phyloP scores from a whole-genome alignment of 2,329 filamentous ascomycete genomes.

The Fusarium domesticum region DNA sequence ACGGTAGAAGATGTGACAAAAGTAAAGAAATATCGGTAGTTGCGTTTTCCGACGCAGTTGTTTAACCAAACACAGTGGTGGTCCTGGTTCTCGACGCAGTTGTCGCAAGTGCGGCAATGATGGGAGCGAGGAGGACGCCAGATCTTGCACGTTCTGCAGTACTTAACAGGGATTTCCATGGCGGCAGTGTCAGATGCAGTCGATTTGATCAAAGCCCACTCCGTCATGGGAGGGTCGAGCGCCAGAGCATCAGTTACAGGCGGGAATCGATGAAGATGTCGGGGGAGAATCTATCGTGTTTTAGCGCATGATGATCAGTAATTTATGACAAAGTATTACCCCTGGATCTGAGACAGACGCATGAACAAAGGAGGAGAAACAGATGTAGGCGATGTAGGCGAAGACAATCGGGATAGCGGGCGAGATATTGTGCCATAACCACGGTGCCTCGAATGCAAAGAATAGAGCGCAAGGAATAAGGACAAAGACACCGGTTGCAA shows the following conservation, averaged over 20 bases:
- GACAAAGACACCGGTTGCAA: conserved; percentile 79
- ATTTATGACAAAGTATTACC: conserved; percentile 52
- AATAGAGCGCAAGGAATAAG: conserved; percentile 77
- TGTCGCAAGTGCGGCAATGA: conserved; percentile 95
- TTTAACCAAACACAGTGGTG: conserved; percentile 99
- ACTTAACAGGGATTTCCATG: conserved; percentile 98
- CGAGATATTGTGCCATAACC: conserved; percentile 81
- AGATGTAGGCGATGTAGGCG: conserved; percentile 87
- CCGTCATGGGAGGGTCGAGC: conserved; percentile 80
- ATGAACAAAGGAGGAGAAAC: conserved; percentile 89
- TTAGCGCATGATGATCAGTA: conserved; percentile 10
- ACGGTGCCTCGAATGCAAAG: conserved; percentile 79
- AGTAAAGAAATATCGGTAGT: conserved; percentile 96
- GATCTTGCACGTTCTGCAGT: conserved; percentile 95
- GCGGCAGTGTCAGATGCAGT: conserved; percentile 71
- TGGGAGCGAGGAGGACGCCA: conserved; percentile 95
- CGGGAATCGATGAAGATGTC: conserved; percentile 89
- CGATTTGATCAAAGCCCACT: conserved; percentile 90
- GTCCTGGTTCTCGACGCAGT: conserved; percentile 94
- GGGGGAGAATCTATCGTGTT: conserved; percentile 72
- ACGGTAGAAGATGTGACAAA: conserved; percentile 81
- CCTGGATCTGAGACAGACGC: conserved; percentile 91
- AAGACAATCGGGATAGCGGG: conserved; percentile 87
- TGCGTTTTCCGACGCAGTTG: conserved; percentile 93
- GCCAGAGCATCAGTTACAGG: conserved; percentile 72